Evolutionary conservation across 805 yeast species (phyloP), one percentile per base, ranked within the genome.

Genomic region (Nakazawaea anatomiae): DNA sequence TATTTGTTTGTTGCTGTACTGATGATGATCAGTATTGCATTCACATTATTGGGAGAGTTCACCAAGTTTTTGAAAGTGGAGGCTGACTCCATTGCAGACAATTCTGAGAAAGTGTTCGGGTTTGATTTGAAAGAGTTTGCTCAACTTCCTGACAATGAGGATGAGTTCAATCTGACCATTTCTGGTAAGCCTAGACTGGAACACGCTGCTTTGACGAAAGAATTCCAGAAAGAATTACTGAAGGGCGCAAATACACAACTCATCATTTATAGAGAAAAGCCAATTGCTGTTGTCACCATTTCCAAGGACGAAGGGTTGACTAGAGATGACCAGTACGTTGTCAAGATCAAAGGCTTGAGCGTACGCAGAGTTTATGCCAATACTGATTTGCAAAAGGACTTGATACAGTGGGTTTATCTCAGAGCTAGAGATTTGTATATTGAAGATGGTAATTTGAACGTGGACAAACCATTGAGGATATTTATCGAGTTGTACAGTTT

Each of bases 341-440:
- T 84, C 52, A 74, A 71, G 35, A 80, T 85, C 44, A 71, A 82
- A 5, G 78, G 82, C 6, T 60, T 80, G 18, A 86, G 86, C 52
- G 79, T 85, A 44, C 78, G 90, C 66, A 79, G 79, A 60, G 90
- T 85, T 1, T 87, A 87, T 62, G 64, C 76, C 28, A 75, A 73
- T 53, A 79, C 85, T 8, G 89, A 87, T 28, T 76, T 87, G 47
- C 73, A 85, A 14, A 73, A 74, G 42, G 86, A 87, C 57, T 69
- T 87, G 52, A 56, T 87, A 30, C 82, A 76, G 42, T 83, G 87
- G 85, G 77, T 83, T n/a, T 46, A 46, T 27, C 28, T 46, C 25
- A 31, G 47, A 12, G 47, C 53, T 8, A 46, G 53, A 46, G 50
- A 51, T 18, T 14, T 51, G 47, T 51, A 51, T 29, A 18, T 51